Evolutionary conservation across 805 yeast genomes (phyloP), one percentile per base, ranked within the genome.

Genomic region (Kodamaea jinghongensis): DNA sequence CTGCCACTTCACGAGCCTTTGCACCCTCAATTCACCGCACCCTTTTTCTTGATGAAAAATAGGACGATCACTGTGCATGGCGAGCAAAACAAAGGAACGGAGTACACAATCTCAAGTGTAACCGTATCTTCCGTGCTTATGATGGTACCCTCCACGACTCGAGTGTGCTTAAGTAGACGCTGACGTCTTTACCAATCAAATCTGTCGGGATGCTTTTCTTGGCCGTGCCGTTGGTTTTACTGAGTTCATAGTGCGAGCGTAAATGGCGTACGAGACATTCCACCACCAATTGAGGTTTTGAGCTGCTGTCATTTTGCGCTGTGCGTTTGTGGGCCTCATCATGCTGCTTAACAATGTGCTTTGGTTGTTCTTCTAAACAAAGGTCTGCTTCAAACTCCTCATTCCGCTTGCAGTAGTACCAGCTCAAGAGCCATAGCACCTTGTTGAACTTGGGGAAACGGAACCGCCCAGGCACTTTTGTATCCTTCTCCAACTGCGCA

Each of bases 371-470:
- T 29, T 2, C 10, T 14, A 4, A 10, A 11, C 11, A 11, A 22
- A 11, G 20, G 35, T 20, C 35, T 16, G 14, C 11, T 4, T 2
- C 11, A 3, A 17, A 17, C n/a, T 32, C 35, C 17, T 32, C 11
- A 14, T 25, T 25, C 11, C 25, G 11, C 14, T 34, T 28, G 8
- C 2, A 4, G 7, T 25, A 34, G 20, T 25, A 34, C 37, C 37
- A 70, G 6, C 80, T 81, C 3, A 85, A 69, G 9, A 80, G 65
- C 88, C 91, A 83, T 59, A 88, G 61, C 3, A 85, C 79, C 44
- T 69, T 74, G 44, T 79, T 73, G 54, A 89, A 88, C 58, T 75
- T 71, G 0, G 97, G 96, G 51, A 86, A 88, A 36, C 86, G 71
- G 62, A 82, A 89, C 50, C 79, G 78, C 36, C 78, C 71, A 0